phyloP scores from a whole-genome alignment of 805 yeast species.

The Hanseniaspora thailandica region DNA sequence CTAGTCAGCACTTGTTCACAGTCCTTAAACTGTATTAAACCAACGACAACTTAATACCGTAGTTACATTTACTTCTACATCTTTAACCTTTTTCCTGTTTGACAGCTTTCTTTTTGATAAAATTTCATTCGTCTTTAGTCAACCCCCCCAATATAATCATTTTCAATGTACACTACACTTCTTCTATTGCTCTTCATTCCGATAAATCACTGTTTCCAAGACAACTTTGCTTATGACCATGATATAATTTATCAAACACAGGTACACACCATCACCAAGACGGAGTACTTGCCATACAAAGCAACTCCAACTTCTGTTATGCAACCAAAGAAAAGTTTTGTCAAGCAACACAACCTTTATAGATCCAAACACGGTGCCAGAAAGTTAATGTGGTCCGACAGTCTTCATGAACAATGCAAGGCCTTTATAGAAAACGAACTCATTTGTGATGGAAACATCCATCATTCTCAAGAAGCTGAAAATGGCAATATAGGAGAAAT shows the following conservation, averaged over 20 bases:
- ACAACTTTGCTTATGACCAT: not conserved
- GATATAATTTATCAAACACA: not conserved
- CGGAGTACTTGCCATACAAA: not conserved
- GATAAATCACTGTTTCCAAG: not conserved
- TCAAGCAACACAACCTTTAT: not conserved
- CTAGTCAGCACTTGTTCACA: too few relatives aligned
- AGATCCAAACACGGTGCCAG: constrained; percentile 36
- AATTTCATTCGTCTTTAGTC: not conserved
- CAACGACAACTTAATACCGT: too few relatives aligned
- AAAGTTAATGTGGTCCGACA: constrained; percentile 44
- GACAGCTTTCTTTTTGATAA: too few relatives aligned
- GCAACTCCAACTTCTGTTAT: not conserved
- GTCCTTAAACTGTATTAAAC: too few relatives aligned
- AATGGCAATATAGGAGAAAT: constrained; percentile 65
- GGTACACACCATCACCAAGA: not conserved
- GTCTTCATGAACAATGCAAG: constrained; percentile 45
- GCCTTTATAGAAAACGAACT: constrained; percentile 35
- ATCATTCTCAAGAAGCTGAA: constrained; percentile 36
- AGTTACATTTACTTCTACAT: too few relatives aligned
- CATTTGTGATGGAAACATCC: constrained; percentile 43
- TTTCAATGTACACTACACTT: not conserved
- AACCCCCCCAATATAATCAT: too few relatives aligned
- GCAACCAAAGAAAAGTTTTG: not conserved
- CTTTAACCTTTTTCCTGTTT: too few relatives aligned
- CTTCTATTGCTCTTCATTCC: not conserved